Conservation (phyloP, 2,329 filamentous ascomycete genomes). For the Apiospora malaysiana region DNA sequence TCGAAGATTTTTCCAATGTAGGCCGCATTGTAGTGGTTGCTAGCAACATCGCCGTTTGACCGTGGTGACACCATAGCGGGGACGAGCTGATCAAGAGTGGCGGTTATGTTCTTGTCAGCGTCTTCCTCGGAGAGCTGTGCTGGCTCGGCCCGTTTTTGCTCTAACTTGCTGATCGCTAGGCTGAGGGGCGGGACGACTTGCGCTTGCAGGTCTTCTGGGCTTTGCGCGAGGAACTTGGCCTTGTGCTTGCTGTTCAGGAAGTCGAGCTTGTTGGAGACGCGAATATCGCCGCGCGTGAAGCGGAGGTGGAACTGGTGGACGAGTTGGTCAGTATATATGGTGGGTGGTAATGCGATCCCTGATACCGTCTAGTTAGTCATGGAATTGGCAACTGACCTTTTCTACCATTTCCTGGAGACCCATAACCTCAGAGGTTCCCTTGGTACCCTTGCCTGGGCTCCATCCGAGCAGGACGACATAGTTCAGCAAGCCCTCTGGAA, state of each 20-base stretch:
- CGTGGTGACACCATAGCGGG: background rate
- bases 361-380: background rate
- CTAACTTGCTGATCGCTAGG: slow-evolving; percentile 16
- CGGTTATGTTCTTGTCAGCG: background rate
- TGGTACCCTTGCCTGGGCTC: slow-evolving; percentile 57
- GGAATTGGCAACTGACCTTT: slow-evolving; percentile 55
- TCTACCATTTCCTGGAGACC: slow-evolving; percentile 72
- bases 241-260: slow-evolving; percentile 66
- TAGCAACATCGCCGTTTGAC: too few relatives aligned
- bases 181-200: slow-evolving; percentile 22
- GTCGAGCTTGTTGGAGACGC: slow-evolving; percentile 81
- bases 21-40: slow-evolving; percentile 18
- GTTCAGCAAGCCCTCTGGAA: slow-evolving; percentile 67
- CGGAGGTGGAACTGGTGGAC: slow-evolving; percentile 75
- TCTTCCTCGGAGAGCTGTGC: background rate
- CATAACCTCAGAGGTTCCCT: slow-evolving; percentile 69
- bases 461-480: slow-evolving; percentile 88
- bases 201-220: slow-evolving; percentile 19
- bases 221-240: slow-evolving; percentile 20
- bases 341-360: background rate
- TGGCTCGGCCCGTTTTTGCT: background rate
- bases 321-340: background rate
- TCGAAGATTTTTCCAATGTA: slow-evolving; percentile 32
- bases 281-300: slow-evolving; percentile 90
- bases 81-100: background rate